Conservation (phyloP, 352 stramenopile species). For the Hyaloperonospora brassicae region DNA sequence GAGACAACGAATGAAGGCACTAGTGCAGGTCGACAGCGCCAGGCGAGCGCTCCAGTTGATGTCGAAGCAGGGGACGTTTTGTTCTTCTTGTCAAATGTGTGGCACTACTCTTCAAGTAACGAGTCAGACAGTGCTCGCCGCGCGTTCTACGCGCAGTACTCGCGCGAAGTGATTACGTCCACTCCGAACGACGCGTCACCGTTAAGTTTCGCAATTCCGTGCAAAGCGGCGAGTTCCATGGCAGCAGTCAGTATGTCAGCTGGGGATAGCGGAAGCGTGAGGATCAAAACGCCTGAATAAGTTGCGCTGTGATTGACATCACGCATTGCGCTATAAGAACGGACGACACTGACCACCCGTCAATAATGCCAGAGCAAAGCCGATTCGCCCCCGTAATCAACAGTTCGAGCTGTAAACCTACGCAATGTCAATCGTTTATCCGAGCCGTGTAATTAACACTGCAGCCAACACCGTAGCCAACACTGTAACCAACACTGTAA, state of each 20-base stretch:
- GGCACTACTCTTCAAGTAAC: slow-evolving; percentile 64
- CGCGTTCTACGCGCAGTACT: slow-evolving; percentile 75
- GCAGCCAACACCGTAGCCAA: too few relatives aligned
- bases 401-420: too few relatives aligned
- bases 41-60: slow-evolving; percentile 27
- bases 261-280: not conserved
- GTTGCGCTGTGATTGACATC: too few relatives aligned
- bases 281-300: slow-evolving; percentile 2
- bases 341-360: too few relatives aligned
- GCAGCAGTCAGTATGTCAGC: not conserved
- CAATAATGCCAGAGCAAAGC: not conserved
- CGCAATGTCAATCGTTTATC: too few relatives aligned
- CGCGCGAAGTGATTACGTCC: slow-evolving; percentile 36
- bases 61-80: slow-evolving; percentile 37
- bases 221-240: slow-evolving; percentile 4
- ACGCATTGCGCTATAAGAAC: too few relatives aligned
- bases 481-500: too few relatives aligned
- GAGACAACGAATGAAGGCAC: not conserved
- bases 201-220: slow-evolving; percentile 64
- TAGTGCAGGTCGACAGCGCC: slow-evolving; percentile 3
- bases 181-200: slow-evolving; percentile 28
- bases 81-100: slow-evolving; percentile 68
- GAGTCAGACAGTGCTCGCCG: slow-evolving; percentile 30
- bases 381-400: not conserved
- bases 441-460: too few relatives aligned